These are phyloP conservation scores for Rugonectria rugulosa DNA, from an alignment of 2,329 filamentous ascomycete genomes.

Conservation along the genomic window DNA sequence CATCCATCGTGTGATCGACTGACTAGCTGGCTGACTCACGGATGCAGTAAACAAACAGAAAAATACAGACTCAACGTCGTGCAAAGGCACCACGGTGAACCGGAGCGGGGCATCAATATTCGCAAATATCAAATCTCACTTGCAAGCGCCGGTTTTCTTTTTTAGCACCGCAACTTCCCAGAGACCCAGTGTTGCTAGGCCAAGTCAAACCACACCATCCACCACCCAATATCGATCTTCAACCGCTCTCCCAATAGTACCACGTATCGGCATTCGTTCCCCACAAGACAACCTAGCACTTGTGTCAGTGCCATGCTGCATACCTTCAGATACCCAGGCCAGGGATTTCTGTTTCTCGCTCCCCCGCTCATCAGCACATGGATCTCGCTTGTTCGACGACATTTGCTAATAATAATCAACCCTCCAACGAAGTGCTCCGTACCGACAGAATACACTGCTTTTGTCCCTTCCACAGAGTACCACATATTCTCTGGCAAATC, in stretches of 20 bases:
- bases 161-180: constrained; percentile 16
- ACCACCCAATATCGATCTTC: constrained; percentile 36
- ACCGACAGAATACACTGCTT: no score
- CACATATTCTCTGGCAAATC: no score
- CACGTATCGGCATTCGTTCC: constrained; percentile 20
- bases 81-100: background rate
- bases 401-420: constrained; percentile 25
- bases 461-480: no score
- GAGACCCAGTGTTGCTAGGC: constrained; percentile 24
- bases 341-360: no score
- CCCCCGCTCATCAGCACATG: background rate
- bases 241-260: constrained; percentile 29
- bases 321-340: background rate
- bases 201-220: constrained; percentile 25
- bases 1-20: background rate
- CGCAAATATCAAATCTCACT: constrained; percentile 31
- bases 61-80: background rate
- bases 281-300: constrained; percentile 27
- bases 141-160: constrained; percentile 23
- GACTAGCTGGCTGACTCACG: background rate
- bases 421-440: constrained; percentile 14
- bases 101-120: constrained; percentile 27
- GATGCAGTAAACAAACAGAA: background rate
- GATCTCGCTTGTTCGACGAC: background rate
- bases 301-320: constrained; percentile 21